phyloP scores from a whole-genome alignment of 108 stramenopile genomes.

The Fragilaria radians region DNA sequence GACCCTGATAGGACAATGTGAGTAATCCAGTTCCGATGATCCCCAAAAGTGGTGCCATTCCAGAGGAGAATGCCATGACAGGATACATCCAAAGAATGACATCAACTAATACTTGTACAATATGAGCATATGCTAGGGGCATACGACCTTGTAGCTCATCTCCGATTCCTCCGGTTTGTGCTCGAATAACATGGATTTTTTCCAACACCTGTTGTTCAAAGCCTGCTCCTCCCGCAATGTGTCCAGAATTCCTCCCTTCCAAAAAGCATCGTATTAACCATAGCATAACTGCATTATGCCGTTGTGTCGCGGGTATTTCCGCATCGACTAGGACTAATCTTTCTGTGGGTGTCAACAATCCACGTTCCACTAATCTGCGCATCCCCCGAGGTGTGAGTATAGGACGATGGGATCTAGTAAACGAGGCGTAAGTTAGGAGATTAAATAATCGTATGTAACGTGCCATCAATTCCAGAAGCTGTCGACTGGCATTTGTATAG shows the following conservation, averaged over 20 bases:
- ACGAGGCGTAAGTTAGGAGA: slow-evolving; percentile 81
- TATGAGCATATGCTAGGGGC: slow-evolving; percentile 91
- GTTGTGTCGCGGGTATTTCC: slow-evolving; percentile 73
- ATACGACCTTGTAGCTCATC: slow-evolving; percentile 83
- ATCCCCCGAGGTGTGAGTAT: slow-evolving; percentile 83
- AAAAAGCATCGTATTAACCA: slow-evolving; percentile 80
- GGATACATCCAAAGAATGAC: slow-evolving; percentile 85
- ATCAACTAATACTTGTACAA: slow-evolving; percentile 85
- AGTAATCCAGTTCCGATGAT: slow-evolving; percentile 73
- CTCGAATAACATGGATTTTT: slow-evolving; percentile 79
- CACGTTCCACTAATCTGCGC: slow-evolving; percentile 77
- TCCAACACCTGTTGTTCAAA: slow-evolving; percentile 83
- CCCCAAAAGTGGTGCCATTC: slow-evolving; percentile 68
- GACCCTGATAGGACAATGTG: slow-evolving; percentile 81
- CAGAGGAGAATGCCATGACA: slow-evolving; percentile 70
- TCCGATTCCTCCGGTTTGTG: slow-evolving; percentile 79
- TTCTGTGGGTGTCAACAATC: slow-evolving; percentile 70
- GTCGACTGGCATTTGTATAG: slow-evolving; percentile 64
- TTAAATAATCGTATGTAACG: slow-evolving; percentile 85
- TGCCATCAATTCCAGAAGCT: slow-evolving; percentile 61
- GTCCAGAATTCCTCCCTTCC: slow-evolving; percentile 72
- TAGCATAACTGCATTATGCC: slow-evolving; percentile 80
- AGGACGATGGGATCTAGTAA: slow-evolving; percentile 83
- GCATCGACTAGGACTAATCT: slow-evolving; percentile 65
- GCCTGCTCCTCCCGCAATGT: slow-evolving; percentile 68